Conservation (phyloP, 1,139 yeast genomes). For the Debaryomycetaceae sp. region DNA sequence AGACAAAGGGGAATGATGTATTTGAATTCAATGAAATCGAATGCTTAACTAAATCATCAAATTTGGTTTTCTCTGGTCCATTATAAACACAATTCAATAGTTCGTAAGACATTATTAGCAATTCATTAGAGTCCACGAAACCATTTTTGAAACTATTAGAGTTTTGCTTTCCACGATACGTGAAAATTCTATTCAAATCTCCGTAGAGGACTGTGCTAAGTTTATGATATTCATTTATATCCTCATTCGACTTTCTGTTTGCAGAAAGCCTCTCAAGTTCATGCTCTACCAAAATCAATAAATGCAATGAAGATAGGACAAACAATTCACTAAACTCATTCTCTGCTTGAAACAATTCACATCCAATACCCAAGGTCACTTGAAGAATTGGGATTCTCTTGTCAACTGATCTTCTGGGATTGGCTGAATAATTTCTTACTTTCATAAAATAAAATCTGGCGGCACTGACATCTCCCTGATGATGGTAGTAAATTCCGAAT, state of each 20-base stretch:
- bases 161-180: constrained; percentile 7
- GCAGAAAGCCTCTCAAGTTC: constrained; percentile 14
- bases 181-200: constrained; percentile 17
- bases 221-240: constrained; percentile 9
- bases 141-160: constrained; percentile 18
- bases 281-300: constrained; percentile 21
- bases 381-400: constrained; percentile 10
- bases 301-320: constrained; percentile 23
- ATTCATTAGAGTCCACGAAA: constrained; percentile 15
- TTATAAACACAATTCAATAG: not conserved
- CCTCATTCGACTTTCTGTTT: constrained; percentile 4
- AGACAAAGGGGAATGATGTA: constrained; percentile 14
- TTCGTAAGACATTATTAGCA: constrained; percentile 11
- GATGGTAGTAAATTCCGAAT: constrained; percentile 36
- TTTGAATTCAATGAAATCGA: not conserved
- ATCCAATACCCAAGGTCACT: constrained; percentile 19
- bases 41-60: not conserved
- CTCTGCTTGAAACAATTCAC: constrained; percentile 12
- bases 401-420: constrained; percentile 1
- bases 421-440: constrained; percentile 17
- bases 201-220: constrained; percentile 15
- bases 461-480: constrained; percentile 28
- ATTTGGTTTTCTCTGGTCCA: not conserved
- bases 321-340: constrained; percentile 23
- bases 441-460: constrained; percentile 38